Conservation (phyloP, 2,329 filamentous ascomycete genomes). For the Akanthomyces lecanii region DNA sequence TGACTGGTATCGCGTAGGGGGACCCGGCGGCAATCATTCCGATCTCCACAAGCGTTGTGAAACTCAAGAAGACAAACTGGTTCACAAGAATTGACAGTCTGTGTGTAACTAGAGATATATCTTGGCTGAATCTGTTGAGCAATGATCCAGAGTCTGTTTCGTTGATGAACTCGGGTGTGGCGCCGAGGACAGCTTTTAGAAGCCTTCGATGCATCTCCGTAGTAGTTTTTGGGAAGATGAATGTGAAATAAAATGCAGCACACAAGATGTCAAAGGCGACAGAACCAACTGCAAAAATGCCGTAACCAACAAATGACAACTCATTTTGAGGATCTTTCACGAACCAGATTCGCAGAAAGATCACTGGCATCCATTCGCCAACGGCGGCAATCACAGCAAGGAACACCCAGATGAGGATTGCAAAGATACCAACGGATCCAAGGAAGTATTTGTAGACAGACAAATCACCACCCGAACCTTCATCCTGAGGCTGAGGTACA, state of each 20-base stretch:
- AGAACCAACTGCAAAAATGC: neutral
- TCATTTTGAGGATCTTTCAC: neutral
- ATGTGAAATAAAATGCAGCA: neutral
- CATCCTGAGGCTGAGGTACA: neutral
- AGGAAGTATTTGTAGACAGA: neutral
- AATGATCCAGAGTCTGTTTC: neutral
- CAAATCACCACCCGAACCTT: neutral
- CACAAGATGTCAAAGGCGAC: neutral
- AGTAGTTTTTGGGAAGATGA: neutral
- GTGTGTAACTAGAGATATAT: slow-evolving; percentile 3
- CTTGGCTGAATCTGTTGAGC: slow-evolving; percentile 10
- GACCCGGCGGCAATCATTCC: slow-evolving; percentile 24
- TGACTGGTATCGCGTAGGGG: slow-evolving; percentile 24
- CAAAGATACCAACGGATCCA: neutral
- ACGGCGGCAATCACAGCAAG: neutral
- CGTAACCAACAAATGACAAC: neutral
- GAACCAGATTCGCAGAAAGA: slow-evolving; percentile 6
- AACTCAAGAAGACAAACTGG: neutral
- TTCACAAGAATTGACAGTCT: neutral
- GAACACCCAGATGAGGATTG: neutral
- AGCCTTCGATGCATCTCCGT: neutral
- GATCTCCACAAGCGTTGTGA: slow-evolving; percentile 24
- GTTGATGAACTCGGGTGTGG: neutral
- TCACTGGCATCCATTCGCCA: neutral
- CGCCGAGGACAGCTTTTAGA: neutral